Conservation (phyloP, 2,329 filamentous ascomycete species). For the Colletotrichum sp. region DNA sequence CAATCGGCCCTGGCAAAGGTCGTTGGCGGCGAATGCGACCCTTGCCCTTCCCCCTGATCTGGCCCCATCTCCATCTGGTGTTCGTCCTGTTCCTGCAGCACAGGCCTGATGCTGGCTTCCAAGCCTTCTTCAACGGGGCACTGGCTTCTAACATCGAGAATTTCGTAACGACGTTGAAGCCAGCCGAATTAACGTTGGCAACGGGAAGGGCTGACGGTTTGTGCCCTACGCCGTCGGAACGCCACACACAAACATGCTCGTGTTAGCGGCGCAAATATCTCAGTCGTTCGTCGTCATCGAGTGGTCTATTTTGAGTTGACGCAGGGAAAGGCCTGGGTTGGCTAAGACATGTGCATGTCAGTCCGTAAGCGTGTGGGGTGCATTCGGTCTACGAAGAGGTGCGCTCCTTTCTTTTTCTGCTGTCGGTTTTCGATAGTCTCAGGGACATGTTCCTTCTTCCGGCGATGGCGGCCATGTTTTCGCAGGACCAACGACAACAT, state of each 20-base stretch:
- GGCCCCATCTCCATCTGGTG: neutral
- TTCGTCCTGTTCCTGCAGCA: neutral
- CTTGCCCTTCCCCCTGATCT: neutral
- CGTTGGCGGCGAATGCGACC: neutral
- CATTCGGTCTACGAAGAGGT: neutral
- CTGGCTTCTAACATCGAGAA: neutral
- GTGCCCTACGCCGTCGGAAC: neutral
- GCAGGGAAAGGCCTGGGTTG: neutral
- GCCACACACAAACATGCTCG: neutral
- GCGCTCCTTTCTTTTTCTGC: neutral
- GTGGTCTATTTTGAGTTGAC: neutral
- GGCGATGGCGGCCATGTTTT: neutral
- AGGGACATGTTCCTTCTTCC: constrained; percentile 2
- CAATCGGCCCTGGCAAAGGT: neutral
- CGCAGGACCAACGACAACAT: neutral
- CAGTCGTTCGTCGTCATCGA: neutral
- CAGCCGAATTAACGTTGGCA: neutral
- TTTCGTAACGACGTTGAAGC: neutral
- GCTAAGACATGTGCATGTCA: neutral
- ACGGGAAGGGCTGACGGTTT: neutral
- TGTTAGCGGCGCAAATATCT: neutral
- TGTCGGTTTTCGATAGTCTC: neutral
- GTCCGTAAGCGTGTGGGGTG: neutral
- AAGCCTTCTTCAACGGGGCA: neutral
- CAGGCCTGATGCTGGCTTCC: neutral